Base-by-base conservation (phyloP, 169 alveolate species). In the Cyclospora cayetanensis region DNA sequence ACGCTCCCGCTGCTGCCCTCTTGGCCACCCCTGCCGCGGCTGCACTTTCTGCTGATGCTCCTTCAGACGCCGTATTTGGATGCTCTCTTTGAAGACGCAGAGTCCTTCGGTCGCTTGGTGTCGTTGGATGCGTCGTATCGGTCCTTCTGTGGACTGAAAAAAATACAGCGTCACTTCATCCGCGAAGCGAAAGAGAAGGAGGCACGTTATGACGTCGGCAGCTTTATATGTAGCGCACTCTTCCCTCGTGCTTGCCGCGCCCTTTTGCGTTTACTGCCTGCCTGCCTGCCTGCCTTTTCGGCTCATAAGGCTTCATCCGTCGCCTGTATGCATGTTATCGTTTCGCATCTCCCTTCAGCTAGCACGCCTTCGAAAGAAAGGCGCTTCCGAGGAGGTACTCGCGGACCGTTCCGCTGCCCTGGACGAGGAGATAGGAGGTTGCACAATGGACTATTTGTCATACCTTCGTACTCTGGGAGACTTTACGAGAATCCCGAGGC, bases 1-100 rank as follows among this genome's bases (percentile, higher is more conserved):
- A n/a, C n/a, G n/a, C n/a, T n/a, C n/a, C n/a, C n/a, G n/a, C n/a
- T 60, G 12, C 29, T 25, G 42, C 68, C 7, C 15, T 11, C 46
- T 1, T 7, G 0, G 65, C 15, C 22, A 25, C 2, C 52, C 37
- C 18, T 34, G 9, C 50, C 11, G 3, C 4, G 1, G 29, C 50
- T 68, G 1, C 27, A 5, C 1, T 34, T 11, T n/a, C n/a, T n/a
- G n/a, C n/a, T n/a, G n/a, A n/a, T n/a, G n/a, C n/a, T n/a, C n/a
- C n/a, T 37, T 1, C 63, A 74, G 85, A 74, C 85, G 11, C 85
- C 85, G 34, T 74, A 74, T 39, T 39, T 80, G 90, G 72, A 50
- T 7, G 76, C 39, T 37, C 39, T 53, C 12, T 80, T 80, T 42
- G 41, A n/a, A 34, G 77, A 35, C 12, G 77, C 35, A 2, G 90